Conservation (phyloP, 2,329 filamentous ascomycete species). For the Cladophialophora bantiana region DNA sequence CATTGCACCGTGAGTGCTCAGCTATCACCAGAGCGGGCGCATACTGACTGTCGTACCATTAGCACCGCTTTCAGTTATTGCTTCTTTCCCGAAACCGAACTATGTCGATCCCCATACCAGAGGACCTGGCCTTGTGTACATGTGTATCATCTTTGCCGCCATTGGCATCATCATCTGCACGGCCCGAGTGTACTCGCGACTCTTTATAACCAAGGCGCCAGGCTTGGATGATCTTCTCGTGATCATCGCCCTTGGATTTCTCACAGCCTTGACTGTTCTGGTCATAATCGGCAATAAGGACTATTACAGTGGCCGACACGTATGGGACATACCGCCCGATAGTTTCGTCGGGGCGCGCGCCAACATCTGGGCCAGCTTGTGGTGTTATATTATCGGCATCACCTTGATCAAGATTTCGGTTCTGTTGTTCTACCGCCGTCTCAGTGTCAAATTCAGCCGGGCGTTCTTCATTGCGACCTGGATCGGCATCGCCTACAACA, state of each 20-base stretch:
- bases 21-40: not conserved
- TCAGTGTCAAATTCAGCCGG: constrained; percentile 37
- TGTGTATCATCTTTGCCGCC: constrained; percentile 41
- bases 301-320: constrained; percentile 36
- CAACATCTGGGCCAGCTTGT: constrained; percentile 38
- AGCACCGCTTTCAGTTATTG: constrained; percentile 33
- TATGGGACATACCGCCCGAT: constrained; percentile 38
- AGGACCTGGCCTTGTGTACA: constrained; percentile 41
- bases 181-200: constrained; percentile 43
- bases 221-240: constrained; percentile 38
- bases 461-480: constrained; percentile 38
- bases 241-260: constrained; percentile 29
- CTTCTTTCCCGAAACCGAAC: constrained; percentile 45
- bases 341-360: constrained; percentile 29
- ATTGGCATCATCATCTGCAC: constrained; percentile 38
- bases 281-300: constrained; percentile 37
- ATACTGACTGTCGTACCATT: not conserved
- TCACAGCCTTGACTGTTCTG: constrained; percentile 32
- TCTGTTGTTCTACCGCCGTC: constrained; percentile 41
- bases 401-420: constrained; percentile 38
- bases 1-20: constrained; percentile 32
- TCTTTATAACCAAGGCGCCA: constrained; percentile 41
- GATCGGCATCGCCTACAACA: constrained; percentile 41
- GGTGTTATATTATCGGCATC: constrained; percentile 30
- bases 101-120: constrained; percentile 43